Base-by-base conservation (phyloP, 2,329 filamentous ascomycete species). In the Xylariaceae sp. region DNA sequence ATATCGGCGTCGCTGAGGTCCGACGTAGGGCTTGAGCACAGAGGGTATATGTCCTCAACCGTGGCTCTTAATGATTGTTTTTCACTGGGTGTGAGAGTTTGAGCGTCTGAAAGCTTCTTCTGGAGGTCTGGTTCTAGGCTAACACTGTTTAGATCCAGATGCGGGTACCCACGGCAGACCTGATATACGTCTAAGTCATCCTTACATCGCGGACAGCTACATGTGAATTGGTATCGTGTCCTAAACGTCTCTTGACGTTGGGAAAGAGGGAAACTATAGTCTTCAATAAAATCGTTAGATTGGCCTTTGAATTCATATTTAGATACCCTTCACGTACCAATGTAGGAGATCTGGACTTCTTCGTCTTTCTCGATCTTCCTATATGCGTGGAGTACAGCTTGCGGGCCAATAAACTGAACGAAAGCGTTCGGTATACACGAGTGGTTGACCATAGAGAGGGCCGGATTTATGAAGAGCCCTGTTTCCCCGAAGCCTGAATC, bases 291-390 rank as follows among this genome's bases (percentile, higher is more conserved):
- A 39, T 22, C 13, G 34, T 52, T 45, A 53, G 58, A 48, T 41
- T 5, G 21, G 36, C 5, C 26, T 9, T 16, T 1, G 26, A 1
- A 16, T 26, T 26, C 19, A 18, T 10, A 15, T 39, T 30, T 30
- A 12, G 13, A 10, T 1, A 8, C 21, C 29, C 7, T 7, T 34
- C 26, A 22, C 72, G 55, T 68, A 79, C 83, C 81, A 34, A 82
- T 80, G 59, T 86, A 86, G 1, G 80, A 83, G 32, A 86, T 82
- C 53, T 78, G 75, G 50, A 86, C 76, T 68, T 85, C 80, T 22
- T 84, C 76, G 7, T 75, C 80, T 30, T 71, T 64, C 13, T 71
- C 62, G 40, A 86, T 82, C 2, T 71, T 65, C 19, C 62, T 65
- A 50, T 78, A 72, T 1, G 82, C 79, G 36, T 76, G 72, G 13